Evolutionary conservation across 257 asterid species (phyloP).

Genomic region (Solanum ossicruentum): DNA sequence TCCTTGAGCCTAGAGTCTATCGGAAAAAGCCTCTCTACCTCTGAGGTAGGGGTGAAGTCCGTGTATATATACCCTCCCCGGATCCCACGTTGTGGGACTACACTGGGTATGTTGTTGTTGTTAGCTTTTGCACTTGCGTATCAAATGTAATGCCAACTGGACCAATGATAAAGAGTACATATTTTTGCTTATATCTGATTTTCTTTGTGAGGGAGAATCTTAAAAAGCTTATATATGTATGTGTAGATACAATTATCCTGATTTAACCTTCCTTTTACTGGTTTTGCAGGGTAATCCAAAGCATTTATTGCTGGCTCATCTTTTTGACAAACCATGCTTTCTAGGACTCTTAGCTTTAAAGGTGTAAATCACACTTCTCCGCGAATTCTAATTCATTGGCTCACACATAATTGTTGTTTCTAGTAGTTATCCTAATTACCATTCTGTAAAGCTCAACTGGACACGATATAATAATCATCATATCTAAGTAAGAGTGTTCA

Average conservation of each 20-base stretch:
- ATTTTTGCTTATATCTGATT: not conserved
- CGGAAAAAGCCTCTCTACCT: not conserved
- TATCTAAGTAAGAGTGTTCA: not conserved
- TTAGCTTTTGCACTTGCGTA: not conserved
- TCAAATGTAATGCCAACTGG: not conserved
- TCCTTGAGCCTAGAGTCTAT: not conserved
- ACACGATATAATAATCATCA: not conserved
- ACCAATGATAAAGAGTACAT: not conserved
- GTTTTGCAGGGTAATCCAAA: conserved; percentile 60
- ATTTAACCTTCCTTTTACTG: not conserved
- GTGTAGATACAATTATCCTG: not conserved
- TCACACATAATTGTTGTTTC: not conserved
- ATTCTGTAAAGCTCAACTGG: not conserved
- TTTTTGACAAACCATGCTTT: conserved; percentile 93
- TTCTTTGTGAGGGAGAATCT: not conserved
- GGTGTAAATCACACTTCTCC: conserved; percentile 25
- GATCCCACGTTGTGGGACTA: not conserved
- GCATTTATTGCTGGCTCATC: conserved; percentile 75
- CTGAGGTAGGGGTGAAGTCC: not conserved
- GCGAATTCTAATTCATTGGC: not conserved
- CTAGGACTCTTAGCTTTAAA: conserved; percentile 71
- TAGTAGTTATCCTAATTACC: not conserved
- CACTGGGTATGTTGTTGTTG: not conserved
- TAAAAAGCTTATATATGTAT: not conserved
- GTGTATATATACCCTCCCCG: not conserved